A percentile compares a stretch with the other conserved stretches of the same genome.
phyloP scores from a whole-genome alignment of 2,329 filamentous ascomycete genomes.

The Colletotrichum ledebouriae region DNA sequence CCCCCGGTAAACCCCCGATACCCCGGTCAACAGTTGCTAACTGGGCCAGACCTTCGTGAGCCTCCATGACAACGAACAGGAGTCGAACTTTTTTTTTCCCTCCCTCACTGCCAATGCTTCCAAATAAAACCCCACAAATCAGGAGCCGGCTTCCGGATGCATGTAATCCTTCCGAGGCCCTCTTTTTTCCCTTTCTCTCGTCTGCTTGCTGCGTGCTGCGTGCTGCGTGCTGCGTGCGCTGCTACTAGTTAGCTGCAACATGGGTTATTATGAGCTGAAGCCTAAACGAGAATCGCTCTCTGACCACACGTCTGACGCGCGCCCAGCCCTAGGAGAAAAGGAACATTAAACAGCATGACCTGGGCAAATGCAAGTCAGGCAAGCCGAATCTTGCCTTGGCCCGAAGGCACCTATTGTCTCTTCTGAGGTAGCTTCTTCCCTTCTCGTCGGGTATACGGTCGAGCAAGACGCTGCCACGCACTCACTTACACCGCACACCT shows the following conservation, averaged over 20 bases:
- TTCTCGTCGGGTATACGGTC: constrained; percentile 28
- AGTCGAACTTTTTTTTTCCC: background rate
- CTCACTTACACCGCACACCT: constrained; percentile 7
- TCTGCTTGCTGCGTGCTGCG: background rate
- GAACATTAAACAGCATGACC: constrained; percentile 8
- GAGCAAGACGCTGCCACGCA: constrained; percentile 38
- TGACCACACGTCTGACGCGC: constrained; percentile 37
- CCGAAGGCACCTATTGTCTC: too few species aligned
- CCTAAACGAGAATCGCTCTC: constrained; percentile 12
- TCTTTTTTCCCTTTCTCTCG: background rate
- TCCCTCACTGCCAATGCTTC: background rate
- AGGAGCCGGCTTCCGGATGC: constrained; percentile 21
- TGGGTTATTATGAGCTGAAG: constrained; percentile 1
- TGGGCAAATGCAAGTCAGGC: background rate
- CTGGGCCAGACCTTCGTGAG: background rate
- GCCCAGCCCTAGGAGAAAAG: constrained; percentile 33
- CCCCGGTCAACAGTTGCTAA: constrained; percentile 6
- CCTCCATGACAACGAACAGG: constrained; percentile 22
- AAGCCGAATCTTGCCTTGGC: background rate
- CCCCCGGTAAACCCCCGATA: constrained; percentile 28
- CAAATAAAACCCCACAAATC: constrained; percentile 11
- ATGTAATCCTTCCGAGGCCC: constrained; percentile 1
- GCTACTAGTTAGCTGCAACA: constrained; percentile 11
- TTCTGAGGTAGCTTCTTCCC: background rate
- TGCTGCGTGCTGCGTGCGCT: background rate